Percentiles rank a stretch among this genome's conserved stretches.
phyloP scores from a whole-genome alignment of 139 green algal species.

The Tetradesmus lagerheimii region DNA sequence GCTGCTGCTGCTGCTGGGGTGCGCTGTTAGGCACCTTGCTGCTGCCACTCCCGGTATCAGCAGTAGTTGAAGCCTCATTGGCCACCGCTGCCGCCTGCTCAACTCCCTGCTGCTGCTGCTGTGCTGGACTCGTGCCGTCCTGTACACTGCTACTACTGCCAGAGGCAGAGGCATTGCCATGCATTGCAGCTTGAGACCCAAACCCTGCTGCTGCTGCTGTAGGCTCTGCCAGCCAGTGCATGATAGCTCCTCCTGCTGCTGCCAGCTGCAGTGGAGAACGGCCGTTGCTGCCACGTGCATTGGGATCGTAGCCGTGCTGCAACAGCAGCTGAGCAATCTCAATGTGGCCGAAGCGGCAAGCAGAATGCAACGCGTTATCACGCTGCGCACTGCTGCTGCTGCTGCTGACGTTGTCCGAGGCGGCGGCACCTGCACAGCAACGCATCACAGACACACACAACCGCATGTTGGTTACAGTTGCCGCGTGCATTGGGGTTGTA shows the following conservation, averaged over 20 bases:
- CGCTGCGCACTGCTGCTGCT: constrained; percentile 10
- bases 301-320: not conserved
- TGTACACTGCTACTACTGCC: not conserved
- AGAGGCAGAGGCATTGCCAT: not conserved
- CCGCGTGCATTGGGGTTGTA: not conserved
- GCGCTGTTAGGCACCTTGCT: not conserved
- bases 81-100: not conserved
- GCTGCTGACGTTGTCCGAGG: not conserved
- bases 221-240: not conserved
- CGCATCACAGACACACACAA: too few species aligned
- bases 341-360: constrained; percentile 28
- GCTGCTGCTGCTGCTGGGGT: not conserved
- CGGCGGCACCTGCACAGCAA: constrained; percentile 6
- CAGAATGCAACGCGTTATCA: constrained; percentile 36
- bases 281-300: not conserved
- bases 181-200: not conserved
- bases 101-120: constrained; percentile 19
- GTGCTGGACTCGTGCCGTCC: not conserved
- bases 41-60: not conserved
- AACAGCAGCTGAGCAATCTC: constrained; percentile 1
- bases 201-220: not conserved
- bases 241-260: constrained; percentile 13
- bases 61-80: not conserved
- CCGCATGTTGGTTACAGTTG: too few species aligned
- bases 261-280: constrained; percentile 22